A percentile compares a stretch with the other conserved stretches of the same genome.
Conservation (phyloP, 148 eudicot genomes). For the Heliamphora exappendiculata region DNA sequence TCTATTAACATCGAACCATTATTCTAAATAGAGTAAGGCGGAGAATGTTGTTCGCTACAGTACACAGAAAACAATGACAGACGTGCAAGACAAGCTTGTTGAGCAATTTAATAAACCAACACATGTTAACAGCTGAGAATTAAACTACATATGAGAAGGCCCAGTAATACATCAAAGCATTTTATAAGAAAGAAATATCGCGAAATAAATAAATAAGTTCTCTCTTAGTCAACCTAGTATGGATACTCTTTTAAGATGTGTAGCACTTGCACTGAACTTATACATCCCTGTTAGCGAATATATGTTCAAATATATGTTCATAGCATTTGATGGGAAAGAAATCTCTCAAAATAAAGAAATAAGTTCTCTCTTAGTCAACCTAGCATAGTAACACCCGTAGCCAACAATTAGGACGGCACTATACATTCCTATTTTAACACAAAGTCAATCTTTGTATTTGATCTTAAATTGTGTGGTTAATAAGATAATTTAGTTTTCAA, state of each 20-base stretch:
- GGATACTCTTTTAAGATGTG: not conserved
- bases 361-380: not conserved
- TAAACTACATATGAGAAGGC: not conserved
- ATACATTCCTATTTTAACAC: not conserved
- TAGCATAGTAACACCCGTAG: not conserved
- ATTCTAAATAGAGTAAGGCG: too few species aligned
- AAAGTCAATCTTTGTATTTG: not conserved
- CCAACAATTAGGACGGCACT: not conserved
- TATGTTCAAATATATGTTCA: too few species aligned
- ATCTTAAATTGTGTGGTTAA: not conserved
- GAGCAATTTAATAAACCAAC: not conserved
- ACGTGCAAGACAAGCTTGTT: too few species aligned
- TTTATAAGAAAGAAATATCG: too few species aligned
- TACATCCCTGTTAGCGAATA: not conserved
- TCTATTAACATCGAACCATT: conserved; percentile 2
- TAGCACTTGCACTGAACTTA: not conserved
- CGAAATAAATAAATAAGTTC: not conserved
- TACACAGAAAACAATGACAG: too few species aligned
- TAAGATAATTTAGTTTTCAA: not conserved
- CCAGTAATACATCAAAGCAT: not conserved
- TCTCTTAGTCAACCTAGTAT: not conserved
- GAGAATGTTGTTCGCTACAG: too few species aligned
- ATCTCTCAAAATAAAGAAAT: not conserved
- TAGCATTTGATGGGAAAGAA: too few species aligned
- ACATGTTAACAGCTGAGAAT: not conserved